A percentile compares a stretch with the other conserved stretches of the same genome.
These are phyloP conservation scores for Torulaspora pretoriensis DNA, from an alignment of 1,139 yeast genomes.

Conservation along the genomic window DNA sequence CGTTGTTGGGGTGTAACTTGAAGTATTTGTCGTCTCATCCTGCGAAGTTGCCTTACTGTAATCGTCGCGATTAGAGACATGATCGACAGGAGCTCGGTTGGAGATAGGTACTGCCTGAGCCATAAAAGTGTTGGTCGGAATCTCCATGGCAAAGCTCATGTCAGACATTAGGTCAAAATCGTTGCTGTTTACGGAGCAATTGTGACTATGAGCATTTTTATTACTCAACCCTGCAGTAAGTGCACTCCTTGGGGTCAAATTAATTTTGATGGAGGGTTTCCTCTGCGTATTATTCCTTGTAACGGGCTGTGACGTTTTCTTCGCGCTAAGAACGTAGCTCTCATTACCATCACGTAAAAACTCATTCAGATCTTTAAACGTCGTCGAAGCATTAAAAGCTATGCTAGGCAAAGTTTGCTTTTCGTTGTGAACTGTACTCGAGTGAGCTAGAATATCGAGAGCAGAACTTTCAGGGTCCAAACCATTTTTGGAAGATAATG, in stretches of 20 bases:
- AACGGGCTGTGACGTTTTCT: not conserved
- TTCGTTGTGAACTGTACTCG: constrained; percentile 28
- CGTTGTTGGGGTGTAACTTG: constrained; percentile 7
- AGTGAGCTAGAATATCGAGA: constrained; percentile 29
- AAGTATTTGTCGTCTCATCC: constrained; percentile 7
- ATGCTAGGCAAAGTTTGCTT: constrained; percentile 26
- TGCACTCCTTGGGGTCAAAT: constrained; percentile 16
- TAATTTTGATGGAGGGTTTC: constrained; percentile 19
- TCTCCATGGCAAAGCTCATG: constrained; percentile 30
- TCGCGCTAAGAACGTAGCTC: constrained; percentile 3
- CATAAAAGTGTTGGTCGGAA: constrained; percentile 28
- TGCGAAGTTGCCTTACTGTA: constrained; percentile 1
- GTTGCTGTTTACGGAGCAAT: constrained; percentile 10
- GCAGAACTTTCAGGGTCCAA: constrained; percentile 13
- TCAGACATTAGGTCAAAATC: constrained; percentile 25
- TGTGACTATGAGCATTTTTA: constrained; percentile 8
- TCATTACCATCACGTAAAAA: constrained; percentile 16
- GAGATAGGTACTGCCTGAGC: constrained; percentile 30
- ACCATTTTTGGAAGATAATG: constrained; percentile 1
- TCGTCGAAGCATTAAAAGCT: constrained; percentile 26
- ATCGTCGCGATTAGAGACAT: constrained; percentile 7
- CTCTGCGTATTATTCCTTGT: constrained; percentile 11
- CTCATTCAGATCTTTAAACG: constrained; percentile 29
- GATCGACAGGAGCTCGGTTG: constrained; percentile 15
- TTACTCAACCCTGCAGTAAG: constrained; percentile 15